Evolutionary conservation across 1,284 basidiomycete species (phyloP), one percentile per base, ranked within the genome.

Genomic region (Taiwanofungus camphoratus): DNA sequence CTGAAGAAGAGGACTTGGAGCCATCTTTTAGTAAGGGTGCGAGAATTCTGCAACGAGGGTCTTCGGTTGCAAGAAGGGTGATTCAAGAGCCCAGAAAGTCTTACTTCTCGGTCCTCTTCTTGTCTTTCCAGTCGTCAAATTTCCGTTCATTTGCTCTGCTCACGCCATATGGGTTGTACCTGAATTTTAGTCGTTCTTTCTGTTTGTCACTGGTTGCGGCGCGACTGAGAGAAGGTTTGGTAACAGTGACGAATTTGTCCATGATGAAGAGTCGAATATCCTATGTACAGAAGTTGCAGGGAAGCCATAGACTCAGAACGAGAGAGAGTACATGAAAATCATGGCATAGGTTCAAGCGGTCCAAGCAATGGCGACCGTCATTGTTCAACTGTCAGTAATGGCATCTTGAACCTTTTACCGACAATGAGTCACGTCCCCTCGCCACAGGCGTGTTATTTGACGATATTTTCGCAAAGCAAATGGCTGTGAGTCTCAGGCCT

Each of bases 201-300:
- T 49, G 44, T 45, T 46, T 48, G 12, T 50, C 50, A 24, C 51
- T 52, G 37, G 49, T 55, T 18, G 43, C 39, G 26, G 24, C 37
- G 30, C 33, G 47, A n/a, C 41, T 36, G 13, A 45, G 37, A 2
- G 53, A 49, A 18, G 61, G 54, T 39, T 70, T 68, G 45, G 54
- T 60, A 47, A 64, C 58, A 20, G 55, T 62, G 45, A 71, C 58
- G 49, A 65, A 69, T 35, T 58, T 65, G 54, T 73, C 69, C 71
- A 73, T 72, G 52, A 43, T 37, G 33, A 32, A 15, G 31, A 37
- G 30, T 39, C 29, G 21, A 16, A 29, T n/a, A 41, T 41, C n/a
- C 8, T 32, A 42, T 41, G n/a, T 29, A 39, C 36, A 42, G 11
- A n/a, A n/a, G n/a, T n/a, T n/a, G n/a, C n/a, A n/a, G n/a, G n/a